Evolutionary conservation across 2,329 filamentous ascomycete genomes (phyloP).

Genomic region (Verticillium alfalfae): DNA sequence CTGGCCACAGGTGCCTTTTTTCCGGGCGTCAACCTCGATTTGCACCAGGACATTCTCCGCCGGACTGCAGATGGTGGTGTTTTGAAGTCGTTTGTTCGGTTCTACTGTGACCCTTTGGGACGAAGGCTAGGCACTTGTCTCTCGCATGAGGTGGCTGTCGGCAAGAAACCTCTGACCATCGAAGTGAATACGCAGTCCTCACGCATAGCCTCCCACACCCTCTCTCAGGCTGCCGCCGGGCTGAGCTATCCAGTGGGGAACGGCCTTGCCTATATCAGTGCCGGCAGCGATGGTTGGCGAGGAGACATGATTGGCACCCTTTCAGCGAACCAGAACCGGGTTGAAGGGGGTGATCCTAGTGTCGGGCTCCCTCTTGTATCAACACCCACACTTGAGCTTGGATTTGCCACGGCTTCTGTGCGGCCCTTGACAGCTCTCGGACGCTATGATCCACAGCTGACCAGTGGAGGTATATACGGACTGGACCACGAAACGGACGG

Average conservation of each 20-base stretch:
- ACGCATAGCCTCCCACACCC: constrained; percentile 9
- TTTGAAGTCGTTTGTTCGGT: constrained; percentile 20
- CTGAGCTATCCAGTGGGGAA: constrained; percentile 23
- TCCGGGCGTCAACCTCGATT: constrained; percentile 27
- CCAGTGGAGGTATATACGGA: constrained; percentile 23
- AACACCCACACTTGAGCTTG: constrained; percentile 33
- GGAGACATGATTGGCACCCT: constrained; percentile 19
- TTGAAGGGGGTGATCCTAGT: constrained; percentile 21
- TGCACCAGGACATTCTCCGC: constrained; percentile 32
- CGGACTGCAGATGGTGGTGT: constrained; percentile 3
- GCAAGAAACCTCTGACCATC: constrained; percentile 24
- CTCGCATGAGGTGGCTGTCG: constrained; percentile 23
- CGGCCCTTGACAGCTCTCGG: constrained; percentile 19
- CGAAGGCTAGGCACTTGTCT: constrained; percentile 28
- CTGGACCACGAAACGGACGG: constrained; percentile 25
- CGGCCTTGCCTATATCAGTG: constrained; percentile 30
- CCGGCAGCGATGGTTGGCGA: constrained; percentile 35
- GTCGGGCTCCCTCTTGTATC: constrained; percentile 19
- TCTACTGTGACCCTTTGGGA: constrained; percentile 31
- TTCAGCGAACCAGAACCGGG: constrained; percentile 23
- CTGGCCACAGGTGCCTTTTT: constrained; percentile 13
- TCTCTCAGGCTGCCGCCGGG: constrained; percentile 23
- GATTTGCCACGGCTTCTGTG: constrained; percentile 27
- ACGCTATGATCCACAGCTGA: background rate
- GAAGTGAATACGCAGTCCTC: constrained; percentile 26